Evolutionary conservation across 768 basidiomycete genomes (phyloP).

Genomic region (Mrakia gelida): DNA sequence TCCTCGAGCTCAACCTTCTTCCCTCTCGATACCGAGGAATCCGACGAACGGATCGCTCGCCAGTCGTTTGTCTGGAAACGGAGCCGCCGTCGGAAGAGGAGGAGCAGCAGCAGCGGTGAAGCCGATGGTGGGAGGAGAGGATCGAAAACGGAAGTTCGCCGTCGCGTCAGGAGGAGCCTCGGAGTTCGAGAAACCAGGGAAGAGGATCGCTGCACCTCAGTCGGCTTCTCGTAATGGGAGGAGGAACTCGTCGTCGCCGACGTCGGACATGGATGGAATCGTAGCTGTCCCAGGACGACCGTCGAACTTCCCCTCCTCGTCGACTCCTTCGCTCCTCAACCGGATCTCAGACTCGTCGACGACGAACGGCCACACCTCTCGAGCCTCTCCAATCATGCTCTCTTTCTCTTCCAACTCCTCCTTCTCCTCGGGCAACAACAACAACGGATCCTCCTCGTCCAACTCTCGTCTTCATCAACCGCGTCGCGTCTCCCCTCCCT

Average conservation of each 20-base stretch:
- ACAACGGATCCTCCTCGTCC: background rate
- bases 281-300: background rate
- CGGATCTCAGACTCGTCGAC: background rate
- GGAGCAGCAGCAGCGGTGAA: background rate
- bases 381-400: background rate
- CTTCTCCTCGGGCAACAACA: background rate
- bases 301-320: too few relatives aligned
- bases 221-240: background rate
- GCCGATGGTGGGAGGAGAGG: background rate
- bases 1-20: background rate
- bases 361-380: background rate
- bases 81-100: background rate
- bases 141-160: conserved; percentile 2
- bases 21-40: background rate
- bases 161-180: background rate
- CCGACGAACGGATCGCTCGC: background rate
- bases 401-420: background rate
- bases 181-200: background rate
- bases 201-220: background rate
- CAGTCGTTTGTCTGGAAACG: background rate
- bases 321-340: conserved; percentile 3
- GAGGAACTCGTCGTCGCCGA: background rate
- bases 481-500: too few relatives aligned
- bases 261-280: background rate
- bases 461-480: background rate